A percentile compares a stretch with the other conserved stretches of the same genome.
Evolutionary conservation across 257 asterid genomes (phyloP).

Genomic region (Nicotiana tomentosiformis): DNA sequence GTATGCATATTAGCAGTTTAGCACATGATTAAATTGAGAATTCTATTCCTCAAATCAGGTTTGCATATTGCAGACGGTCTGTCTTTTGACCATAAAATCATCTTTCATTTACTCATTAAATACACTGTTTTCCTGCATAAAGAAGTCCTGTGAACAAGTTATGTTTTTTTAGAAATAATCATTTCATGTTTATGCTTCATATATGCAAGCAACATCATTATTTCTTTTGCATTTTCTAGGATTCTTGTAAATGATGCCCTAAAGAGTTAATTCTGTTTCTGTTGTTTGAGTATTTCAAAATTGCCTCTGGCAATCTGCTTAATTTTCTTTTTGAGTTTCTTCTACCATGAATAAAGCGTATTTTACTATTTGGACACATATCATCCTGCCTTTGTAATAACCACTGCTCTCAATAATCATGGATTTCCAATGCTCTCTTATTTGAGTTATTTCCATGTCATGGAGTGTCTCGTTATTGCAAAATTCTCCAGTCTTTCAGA

Average conservation of each 20-base stretch:
- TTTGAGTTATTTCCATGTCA: neutral
- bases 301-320: neutral
- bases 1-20: neutral
- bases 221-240: neutral
- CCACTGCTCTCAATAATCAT: neutral
- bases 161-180: neutral
- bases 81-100: neutral
- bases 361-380: neutral
- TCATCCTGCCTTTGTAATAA: neutral
- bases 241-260: neutral
- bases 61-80: neutral
- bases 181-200: conserved; percentile 5
- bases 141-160: neutral
- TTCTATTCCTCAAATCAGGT: neutral
- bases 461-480: neutral
- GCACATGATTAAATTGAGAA: neutral
- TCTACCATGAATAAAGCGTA: neutral
- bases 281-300: neutral
- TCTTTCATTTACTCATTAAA: neutral
- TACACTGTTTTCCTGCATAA: neutral
- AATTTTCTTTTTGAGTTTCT: neutral
- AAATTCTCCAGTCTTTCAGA: neutral
- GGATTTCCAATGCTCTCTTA: neutral
- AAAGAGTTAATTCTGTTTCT: conserved; percentile 1
- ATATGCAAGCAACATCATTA: neutral